Conservation (phyloP, 2,329 filamentous ascomycete genomes). For the Cladophialophora yegresii region DNA sequence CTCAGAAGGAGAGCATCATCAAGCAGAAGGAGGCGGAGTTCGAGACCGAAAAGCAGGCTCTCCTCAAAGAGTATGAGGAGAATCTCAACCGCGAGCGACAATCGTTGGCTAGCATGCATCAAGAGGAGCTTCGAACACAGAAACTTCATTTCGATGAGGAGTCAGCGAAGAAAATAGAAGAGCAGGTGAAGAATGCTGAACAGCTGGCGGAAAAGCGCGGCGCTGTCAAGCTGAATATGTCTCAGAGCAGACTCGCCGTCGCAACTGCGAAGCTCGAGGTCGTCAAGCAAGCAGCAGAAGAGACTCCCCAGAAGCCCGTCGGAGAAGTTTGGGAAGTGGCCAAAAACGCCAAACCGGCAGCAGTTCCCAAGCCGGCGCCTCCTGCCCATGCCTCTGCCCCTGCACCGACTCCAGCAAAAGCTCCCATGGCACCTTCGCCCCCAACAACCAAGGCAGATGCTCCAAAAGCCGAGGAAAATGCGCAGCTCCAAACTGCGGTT, state of each 20-base stretch:
- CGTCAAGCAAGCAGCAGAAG: conserved; percentile 77
- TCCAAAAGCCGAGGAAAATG: conserved; percentile 27
- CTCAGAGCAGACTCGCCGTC: conserved; percentile 66
- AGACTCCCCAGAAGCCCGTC: conserved; percentile 82
- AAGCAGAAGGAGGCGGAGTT: conserved; percentile 48
- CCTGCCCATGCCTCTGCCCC: conserved; percentile 23
- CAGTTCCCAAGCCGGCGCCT: conserved; percentile 26
- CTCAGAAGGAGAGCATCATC: conserved; percentile 36
- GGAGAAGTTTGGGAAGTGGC: conserved; percentile 83
- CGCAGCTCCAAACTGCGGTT: conserved; percentile 27
- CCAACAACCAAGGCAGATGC: conserved; percentile 20
- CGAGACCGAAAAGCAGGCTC: conserved; percentile 42
- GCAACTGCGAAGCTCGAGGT: conserved; percentile 73
- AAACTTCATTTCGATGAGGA: conserved; percentile 56
- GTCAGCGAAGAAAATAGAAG: conserved; percentile 43
- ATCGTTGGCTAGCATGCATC: conserved; percentile 50
- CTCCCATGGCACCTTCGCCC: conserved; percentile 23
- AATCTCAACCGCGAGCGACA: conserved; percentile 47
- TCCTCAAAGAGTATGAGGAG: conserved; percentile 44
- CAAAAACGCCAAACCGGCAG: conserved; percentile 62
- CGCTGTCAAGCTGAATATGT: conserved; percentile 74
- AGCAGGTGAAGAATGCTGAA: conserved; percentile 52
- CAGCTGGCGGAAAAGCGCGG: conserved; percentile 75
- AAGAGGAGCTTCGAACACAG: conserved; percentile 63
- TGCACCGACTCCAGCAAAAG: conserved; percentile 17